Base-by-base conservation (phyloP, 2,329 filamentous ascomycete species). In the Beauveria rudraprayagi region DNA sequence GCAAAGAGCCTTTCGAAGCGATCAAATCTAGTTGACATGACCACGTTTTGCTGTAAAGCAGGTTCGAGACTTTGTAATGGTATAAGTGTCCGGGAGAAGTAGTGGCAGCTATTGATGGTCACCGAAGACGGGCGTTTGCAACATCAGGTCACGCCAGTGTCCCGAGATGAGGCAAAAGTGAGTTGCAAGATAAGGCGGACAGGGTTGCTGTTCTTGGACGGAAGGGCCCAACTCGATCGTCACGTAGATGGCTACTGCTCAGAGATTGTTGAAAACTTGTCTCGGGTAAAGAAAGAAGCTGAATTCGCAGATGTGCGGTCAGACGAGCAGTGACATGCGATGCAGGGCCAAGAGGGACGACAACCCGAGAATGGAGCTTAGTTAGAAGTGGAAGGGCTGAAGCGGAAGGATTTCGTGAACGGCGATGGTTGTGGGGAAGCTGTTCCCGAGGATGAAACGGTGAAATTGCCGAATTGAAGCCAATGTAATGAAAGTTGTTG, bases 1-100 rank as follows among this genome's bases (percentile, higher is more conserved):
- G 75, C 75, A 68, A 85, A 84, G 64, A 84, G 73, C 66, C 74
- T 76, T 71, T 84, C 81, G 50, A 84, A 70, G 62, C 74, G 71
- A 61, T 80, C 80, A 48, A 83, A 72, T 14, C 79, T 72, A 66
- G 75, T 78, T 58, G 79, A 74, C 80, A 83, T 81, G 58, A 64
- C 75, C 61, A 62, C n/a, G n/a, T 8, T 48, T n/a, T 22, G 37
- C n/a, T 60, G 58, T n/a, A 11, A 40, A 26, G 28, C 28, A 6
- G n/a, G 47, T 60, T 53, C 48, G 16, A 34, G 19, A 63, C 17
- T 37, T n/a, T 24, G 19, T 26, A 54, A 16, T 44, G 46, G 10
- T 37, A 19, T 43, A 30, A 19, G 28, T 30, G 16, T 41, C 24
- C 30, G 17, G 16, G 50, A 16, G 11, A 14, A 14, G 26, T 28